These are phyloP conservation scores for Cunninghamia lanceolata DNA, from an alignment of 75 land plant species.

Conservation along the genomic window DNA sequence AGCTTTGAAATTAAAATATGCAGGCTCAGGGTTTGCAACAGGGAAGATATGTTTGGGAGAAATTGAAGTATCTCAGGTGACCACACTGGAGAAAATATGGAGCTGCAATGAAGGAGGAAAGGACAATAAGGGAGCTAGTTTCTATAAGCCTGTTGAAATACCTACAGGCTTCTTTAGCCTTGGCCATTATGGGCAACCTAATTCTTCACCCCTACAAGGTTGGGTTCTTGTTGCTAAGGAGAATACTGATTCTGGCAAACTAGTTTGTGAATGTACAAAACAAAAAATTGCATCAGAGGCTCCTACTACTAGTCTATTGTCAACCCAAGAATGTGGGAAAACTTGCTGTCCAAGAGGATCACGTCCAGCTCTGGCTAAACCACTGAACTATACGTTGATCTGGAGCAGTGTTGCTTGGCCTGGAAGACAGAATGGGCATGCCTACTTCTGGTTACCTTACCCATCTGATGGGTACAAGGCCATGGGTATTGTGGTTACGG, in stretches of 20 bases:
- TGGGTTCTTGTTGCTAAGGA: conserved; percentile 61
- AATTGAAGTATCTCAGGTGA: conserved; percentile 48
- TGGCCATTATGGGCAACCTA: conserved; percentile 58
- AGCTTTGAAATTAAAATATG: conserved; percentile 6
- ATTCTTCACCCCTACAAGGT: conserved; percentile 38
- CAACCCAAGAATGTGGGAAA: background rate
- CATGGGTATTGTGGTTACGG: conserved; percentile 58
- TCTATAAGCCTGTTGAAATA: conserved; percentile 63
- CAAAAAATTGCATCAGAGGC: conserved; percentile 1
- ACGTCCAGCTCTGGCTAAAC: conserved; percentile 28
- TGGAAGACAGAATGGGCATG: conserved; percentile 47
- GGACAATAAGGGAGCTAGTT: conserved; percentile 50
- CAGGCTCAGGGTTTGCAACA: conserved; percentile 62
- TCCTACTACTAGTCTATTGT: conserved; percentile 9
- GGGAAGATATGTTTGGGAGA: conserved; percentile 66
- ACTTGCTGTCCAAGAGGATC: background rate
- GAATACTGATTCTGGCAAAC: background rate
- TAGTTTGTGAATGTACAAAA: background rate
- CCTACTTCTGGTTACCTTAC: conserved; percentile 68
- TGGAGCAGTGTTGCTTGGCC: conserved; percentile 61
- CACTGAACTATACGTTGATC: conserved; percentile 59
- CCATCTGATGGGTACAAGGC: conserved; percentile 76
- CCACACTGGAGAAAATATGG: conserved; percentile 67
- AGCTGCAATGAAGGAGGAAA: conserved; percentile 51
- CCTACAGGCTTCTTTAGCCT: conserved; percentile 57